phyloP scores from a whole-genome alignment of 306 rosid species.

The Rosa multiflora region DNA sequence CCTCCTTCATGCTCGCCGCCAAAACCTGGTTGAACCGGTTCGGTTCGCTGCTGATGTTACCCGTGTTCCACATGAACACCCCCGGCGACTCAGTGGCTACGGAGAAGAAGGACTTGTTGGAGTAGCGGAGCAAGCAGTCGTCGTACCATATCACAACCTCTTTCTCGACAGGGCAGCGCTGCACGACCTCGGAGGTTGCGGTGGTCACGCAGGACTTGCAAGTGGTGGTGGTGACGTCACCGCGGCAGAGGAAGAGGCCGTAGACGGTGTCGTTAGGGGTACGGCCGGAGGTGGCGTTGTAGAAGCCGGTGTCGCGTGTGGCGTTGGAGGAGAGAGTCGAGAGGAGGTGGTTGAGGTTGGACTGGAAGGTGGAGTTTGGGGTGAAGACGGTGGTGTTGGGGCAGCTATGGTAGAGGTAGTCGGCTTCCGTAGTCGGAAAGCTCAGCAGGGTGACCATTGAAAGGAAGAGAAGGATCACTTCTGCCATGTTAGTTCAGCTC shows the following conservation, averaged over 20 bases:
- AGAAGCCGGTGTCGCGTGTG: not conserved
- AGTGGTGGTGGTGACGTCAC: not conserved
- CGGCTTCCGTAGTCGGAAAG: not conserved
- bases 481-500: not conserved
- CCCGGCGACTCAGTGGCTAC: not conserved
- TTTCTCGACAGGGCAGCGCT: slow-evolving; percentile 35
- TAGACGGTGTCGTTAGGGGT: not conserved
- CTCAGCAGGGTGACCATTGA: not conserved
- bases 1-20: too few species aligned
- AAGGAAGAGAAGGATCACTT: not conserved
- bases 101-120: slow-evolving; percentile 32
- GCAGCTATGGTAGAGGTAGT: not conserved
- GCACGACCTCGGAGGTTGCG: slow-evolving; percentile 17
- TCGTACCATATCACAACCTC: slow-evolving; percentile 51
- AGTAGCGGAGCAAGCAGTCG: slow-evolving; percentile 44
- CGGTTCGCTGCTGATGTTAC: too few species aligned
- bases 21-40: too few species aligned
- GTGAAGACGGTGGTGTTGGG: slow-evolving; percentile 3
- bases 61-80: too few species aligned
- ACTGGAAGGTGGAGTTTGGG: slow-evolving; percentile 6
- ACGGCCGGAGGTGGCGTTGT: not conserved
- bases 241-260: slow-evolving; percentile 19
- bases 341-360: slow-evolving; percentile 12
- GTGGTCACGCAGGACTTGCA: slow-evolving; percentile 42
- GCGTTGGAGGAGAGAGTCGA: slow-evolving; percentile 1